phyloP scores from a whole-genome alignment of 768 basidiomycete species.

The Lepiota venenata region DNA sequence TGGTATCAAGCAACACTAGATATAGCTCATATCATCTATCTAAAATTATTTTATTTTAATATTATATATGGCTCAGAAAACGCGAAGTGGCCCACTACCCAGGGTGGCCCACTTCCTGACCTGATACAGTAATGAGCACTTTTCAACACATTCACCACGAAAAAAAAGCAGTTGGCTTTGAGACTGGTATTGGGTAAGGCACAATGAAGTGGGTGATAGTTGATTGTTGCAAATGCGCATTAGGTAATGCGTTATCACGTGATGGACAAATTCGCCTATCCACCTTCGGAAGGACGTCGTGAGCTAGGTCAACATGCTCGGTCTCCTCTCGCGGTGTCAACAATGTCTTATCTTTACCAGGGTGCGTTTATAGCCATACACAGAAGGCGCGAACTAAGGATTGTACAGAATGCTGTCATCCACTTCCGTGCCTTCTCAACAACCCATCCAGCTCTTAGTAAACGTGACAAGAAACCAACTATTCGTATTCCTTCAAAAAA shows the following conservation, averaged over 20 bases:
- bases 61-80: too few species aligned
- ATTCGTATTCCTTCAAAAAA: slow-evolving; percentile 67
- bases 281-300: neutral
- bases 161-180: too few species aligned
- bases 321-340: slow-evolving; percentile 20
- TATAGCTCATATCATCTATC: too few species aligned
- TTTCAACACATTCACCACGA: too few species aligned
- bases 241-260: slow-evolving; percentile 6
- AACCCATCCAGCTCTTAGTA: slow-evolving; percentile 38
- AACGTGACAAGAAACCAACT: slow-evolving; percentile 45
- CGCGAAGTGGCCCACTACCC: too few species aligned
- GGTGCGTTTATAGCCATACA: slow-evolving; percentile 15
- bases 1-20: too few species aligned
- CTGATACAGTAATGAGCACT: too few species aligned
- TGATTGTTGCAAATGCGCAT: neutral
- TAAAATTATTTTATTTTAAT: too few species aligned
- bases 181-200: too few species aligned
- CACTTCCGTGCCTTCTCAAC: slow-evolving; percentile 46
- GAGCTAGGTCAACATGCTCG: slow-evolving; percentile 11
- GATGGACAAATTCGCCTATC: neutral
- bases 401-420: slow-evolving; percentile 9
- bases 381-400: neutral
- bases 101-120: too few species aligned
- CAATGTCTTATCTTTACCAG: slow-evolving; percentile 22
- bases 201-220: too few species aligned